These are phyloP conservation scores for Glonium stellatum DNA, from an alignment of 495 filamentous ascomycete genomes.

Conservation along the genomic window DNA sequence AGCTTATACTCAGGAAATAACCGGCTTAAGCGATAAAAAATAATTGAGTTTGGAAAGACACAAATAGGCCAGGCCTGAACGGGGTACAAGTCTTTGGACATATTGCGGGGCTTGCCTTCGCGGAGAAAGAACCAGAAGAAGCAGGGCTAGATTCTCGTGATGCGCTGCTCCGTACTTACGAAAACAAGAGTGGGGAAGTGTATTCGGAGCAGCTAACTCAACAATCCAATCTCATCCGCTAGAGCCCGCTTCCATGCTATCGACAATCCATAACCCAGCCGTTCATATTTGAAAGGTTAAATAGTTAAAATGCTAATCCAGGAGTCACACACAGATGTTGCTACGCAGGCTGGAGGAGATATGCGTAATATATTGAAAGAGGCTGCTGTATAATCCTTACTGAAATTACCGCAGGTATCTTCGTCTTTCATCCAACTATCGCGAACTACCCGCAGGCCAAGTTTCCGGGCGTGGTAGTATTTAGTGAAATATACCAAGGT, in stretches of 20 bases:
- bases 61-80: too few species aligned
- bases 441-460: conserved; percentile 78
- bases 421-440: conserved; percentile 80
- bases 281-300: neutral
- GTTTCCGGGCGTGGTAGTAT: conserved; percentile 86
- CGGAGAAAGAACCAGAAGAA: too few species aligned
- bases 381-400: neutral
- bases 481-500: conserved; percentile 97
- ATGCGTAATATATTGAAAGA: conserved; percentile 49
- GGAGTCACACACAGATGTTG: conserved; percentile 59
- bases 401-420: conserved; percentile 60
- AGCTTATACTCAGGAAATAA: too few species aligned
- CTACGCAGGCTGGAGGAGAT: conserved; percentile 54
- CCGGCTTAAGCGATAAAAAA: too few species aligned
- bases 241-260: neutral
- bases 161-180: too few species aligned
- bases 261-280: neutral
- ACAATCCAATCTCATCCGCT: too few species aligned
- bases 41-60: too few species aligned
- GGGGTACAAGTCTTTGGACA: too few species aligned
- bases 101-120: too few species aligned
- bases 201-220: too few species aligned
- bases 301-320: conserved; percentile 54
- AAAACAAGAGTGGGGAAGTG: too few species aligned
- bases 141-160: too few species aligned